Conservation (phyloP, 257 asterid species). For the Solanum okadae region DNA sequence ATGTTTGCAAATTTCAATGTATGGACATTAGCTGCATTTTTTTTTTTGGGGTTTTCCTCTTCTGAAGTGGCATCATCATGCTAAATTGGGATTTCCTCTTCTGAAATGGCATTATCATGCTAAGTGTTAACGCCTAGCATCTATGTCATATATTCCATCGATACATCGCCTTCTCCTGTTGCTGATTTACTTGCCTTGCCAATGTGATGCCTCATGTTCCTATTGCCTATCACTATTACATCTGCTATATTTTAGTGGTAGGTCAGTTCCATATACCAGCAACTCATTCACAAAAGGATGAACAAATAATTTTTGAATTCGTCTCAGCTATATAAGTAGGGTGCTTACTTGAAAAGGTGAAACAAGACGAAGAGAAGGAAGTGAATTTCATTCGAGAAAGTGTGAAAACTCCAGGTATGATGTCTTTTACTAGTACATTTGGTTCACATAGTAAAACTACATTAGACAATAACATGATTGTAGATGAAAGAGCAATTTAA, state of each 20-base stretch:
- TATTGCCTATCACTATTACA: neutral
- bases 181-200: neutral
- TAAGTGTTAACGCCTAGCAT: neutral
- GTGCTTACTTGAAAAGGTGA: neutral
- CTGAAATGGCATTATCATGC: neutral
- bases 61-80: neutral
- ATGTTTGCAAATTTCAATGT: neutral
- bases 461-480: neutral
- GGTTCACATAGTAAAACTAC: neutral
- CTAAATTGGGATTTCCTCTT: neutral
- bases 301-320: neutral
- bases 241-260: neutral
- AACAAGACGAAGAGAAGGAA: neutral
- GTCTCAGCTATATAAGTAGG: neutral
- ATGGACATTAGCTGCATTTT: neutral
- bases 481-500: neutral
- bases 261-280: neutral
- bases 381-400: neutral
- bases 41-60: neutral
- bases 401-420: neutral
- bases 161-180: neutral
- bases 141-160: neutral
- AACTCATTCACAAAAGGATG: neutral
- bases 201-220: neutral
- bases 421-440: neutral